phyloP scores from a whole-genome alignment of 352 stramenopile genomes.

The Phytopythium mirpurense region DNA sequence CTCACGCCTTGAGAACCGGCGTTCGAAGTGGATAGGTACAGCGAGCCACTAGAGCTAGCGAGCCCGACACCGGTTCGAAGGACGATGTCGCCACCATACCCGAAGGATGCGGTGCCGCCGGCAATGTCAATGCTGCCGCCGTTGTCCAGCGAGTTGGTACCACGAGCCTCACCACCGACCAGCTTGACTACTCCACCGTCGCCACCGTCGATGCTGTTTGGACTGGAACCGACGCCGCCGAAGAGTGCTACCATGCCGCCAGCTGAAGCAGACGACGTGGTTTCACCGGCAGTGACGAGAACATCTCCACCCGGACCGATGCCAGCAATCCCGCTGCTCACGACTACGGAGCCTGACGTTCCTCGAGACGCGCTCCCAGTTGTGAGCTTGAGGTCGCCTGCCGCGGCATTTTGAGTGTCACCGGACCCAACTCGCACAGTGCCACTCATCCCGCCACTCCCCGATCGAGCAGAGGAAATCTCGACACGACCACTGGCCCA shows the following conservation, averaged over 20 bases:
- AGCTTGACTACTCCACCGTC: slow-evolving; percentile 85
- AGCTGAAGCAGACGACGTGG: slow-evolving; percentile 37
- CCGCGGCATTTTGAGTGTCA: slow-evolving; percentile 28
- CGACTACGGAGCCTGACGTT: slow-evolving; percentile 48
- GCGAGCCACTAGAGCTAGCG: slow-evolving; percentile 44
- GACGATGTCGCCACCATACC: slow-evolving; percentile 55
- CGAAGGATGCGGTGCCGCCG: slow-evolving; percentile 64
- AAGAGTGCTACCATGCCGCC: slow-evolving; percentile 45
- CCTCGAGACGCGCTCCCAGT: slow-evolving; percentile 49
- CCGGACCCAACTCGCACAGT: slow-evolving; percentile 40
- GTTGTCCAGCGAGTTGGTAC: slow-evolving; percentile 85
- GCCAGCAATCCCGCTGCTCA: slow-evolving; percentile 54
- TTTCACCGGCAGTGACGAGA: slow-evolving; percentile 52
- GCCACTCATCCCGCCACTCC: slow-evolving; percentile 51
- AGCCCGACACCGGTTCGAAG: slow-evolving; percentile 44
- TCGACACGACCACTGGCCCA: slow-evolving; percentile 48
- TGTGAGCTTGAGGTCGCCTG: slow-evolving; percentile 29
- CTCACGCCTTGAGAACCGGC: slow-evolving; percentile 46
- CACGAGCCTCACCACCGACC: slow-evolving; percentile 82
- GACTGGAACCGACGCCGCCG: slow-evolving; percentile 54
- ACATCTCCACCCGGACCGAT: slow-evolving; percentile 57
- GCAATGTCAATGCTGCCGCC: slow-evolving; percentile 75
- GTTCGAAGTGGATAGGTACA: slow-evolving; percentile 41
- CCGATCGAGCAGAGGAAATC: slow-evolving; percentile 45
- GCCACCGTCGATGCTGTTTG: slow-evolving; percentile 86